A percentile compares a stretch with the other conserved stretches of the same genome.
Conservation (phyloP, 805 yeast species). For the Metschnikowia reukaufii region DNA sequence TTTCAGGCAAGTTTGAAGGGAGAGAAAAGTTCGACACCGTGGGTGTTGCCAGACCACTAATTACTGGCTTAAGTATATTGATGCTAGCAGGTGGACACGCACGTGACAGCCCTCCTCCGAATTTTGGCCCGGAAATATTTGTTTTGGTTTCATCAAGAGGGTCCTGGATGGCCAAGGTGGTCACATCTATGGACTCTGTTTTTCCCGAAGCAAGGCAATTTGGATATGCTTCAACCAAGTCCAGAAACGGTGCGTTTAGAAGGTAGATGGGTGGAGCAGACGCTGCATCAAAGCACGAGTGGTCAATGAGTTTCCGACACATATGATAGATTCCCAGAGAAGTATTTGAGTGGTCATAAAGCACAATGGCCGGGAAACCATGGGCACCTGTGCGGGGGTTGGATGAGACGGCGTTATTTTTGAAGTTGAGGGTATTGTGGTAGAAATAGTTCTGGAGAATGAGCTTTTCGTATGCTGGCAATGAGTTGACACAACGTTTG, state of each 20-base stretch:
- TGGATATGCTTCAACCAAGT: constrained; percentile 27
- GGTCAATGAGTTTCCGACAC: constrained; percentile 47
- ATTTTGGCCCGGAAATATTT: too few relatives aligned
- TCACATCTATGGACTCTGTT: constrained; percentile 13
- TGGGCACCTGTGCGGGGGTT: constrained; percentile 17
- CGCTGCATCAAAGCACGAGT: constrained; percentile 23
- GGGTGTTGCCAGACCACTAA: constrained; percentile 26
- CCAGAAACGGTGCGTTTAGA: constrained; percentile 43
- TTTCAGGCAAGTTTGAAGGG: constrained; percentile 40
- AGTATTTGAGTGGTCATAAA: constrained; percentile 50
- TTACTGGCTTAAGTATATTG: background rate
- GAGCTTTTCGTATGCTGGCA: constrained; percentile 52
- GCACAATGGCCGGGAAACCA: constrained; percentile 41
- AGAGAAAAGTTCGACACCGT: constrained; percentile 53
- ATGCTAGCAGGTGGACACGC: constrained; percentile 1
- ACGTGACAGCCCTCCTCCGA: constrained; percentile 1
- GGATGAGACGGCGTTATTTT: background rate
- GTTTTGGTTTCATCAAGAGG: constrained; percentile 8
- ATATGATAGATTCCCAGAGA: constrained; percentile 46
- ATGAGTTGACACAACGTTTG: constrained; percentile 57
- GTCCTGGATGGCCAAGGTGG: constrained; percentile 1
- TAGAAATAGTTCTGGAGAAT: constrained; percentile 39
- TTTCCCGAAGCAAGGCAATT: constrained; percentile 25
- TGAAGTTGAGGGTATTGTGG: constrained; percentile 12
- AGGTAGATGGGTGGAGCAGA: constrained; percentile 39